Conservation (phyloP, 208 protist species). For the Herpetomonas tarakana region DNA sequence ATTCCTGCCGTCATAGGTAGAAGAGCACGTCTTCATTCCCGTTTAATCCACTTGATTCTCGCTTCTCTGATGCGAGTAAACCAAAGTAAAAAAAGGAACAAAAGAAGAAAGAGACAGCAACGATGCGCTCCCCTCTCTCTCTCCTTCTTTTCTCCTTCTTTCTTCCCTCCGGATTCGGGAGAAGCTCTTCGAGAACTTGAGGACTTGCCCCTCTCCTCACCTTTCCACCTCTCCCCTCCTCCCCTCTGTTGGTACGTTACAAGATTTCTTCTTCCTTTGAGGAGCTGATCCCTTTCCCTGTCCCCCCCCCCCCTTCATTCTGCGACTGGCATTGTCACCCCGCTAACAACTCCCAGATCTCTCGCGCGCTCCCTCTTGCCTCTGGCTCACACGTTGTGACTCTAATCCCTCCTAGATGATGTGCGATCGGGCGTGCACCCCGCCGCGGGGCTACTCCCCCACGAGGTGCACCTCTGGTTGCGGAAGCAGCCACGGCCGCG, state of each 20-base stretch:
- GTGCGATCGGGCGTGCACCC: slow-evolving; percentile 12
- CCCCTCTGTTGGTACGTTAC: not conserved
- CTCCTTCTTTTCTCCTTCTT: too few species aligned
- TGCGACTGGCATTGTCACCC: too few species aligned
- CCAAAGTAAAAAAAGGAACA: not conserved
- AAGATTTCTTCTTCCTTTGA: not conserved
- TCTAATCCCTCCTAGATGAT: too few species aligned
- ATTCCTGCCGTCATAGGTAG: not conserved
- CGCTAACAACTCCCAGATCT: too few species aligned
- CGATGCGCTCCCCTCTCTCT: not conserved
- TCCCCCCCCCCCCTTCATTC: too few species aligned
- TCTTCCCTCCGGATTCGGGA: too few species aligned
- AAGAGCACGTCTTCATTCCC: too few species aligned
- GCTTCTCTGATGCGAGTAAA: not conserved
- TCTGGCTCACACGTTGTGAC: not conserved
- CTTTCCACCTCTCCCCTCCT: not conserved
- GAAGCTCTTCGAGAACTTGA: too few species aligned
- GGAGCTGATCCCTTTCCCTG: too few species aligned
- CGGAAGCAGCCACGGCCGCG: not conserved
- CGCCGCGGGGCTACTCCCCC: slow-evolving; percentile 3
- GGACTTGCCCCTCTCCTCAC: not conserved
- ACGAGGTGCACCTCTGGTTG: too few species aligned
- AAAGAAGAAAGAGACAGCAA: slow-evolving; percentile 2
- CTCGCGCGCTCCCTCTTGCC: not conserved
- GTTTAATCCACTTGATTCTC: too few species aligned